Percentiles rank a stretch among this genome's conserved stretches.
Evolutionary conservation across 768 basidiomycete genomes (phyloP).

Genomic region (Phaffia tasmanica): DNA sequence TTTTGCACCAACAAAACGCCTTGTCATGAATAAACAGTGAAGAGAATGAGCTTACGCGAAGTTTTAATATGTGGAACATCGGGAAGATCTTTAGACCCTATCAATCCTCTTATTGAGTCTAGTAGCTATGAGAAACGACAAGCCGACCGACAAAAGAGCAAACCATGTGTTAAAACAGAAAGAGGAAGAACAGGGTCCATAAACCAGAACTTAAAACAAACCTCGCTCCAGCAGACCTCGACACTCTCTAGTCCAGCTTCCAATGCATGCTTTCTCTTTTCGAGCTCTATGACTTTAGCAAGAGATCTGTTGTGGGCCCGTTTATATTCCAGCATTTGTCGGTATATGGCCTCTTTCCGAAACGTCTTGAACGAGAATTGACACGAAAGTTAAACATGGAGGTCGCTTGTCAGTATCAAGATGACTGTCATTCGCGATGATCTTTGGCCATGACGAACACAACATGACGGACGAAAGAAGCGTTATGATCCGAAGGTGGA

Average conservation of each 20-base stretch:
- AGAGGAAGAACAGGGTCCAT: not conserved
- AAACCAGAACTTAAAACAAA: conserved; percentile 36
- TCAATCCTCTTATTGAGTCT: conserved; percentile 53
- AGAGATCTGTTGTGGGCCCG: conserved; percentile 59
- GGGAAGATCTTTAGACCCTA: conserved; percentile 45
- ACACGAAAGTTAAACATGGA: not conserved
- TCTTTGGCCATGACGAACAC: not conserved
- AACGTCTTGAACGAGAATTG: conserved; percentile 48
- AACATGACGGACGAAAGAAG: not conserved
- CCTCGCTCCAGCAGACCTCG: conserved; percentile 70
- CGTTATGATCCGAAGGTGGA: not conserved
- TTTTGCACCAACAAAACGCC: too few relatives aligned
- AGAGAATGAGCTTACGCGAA: conserved; percentile 32
- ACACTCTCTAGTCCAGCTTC: conserved; percentile 64
- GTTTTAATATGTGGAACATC: conserved; percentile 37
- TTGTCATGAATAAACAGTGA: too few relatives aligned
- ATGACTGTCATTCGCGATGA: not conserved
- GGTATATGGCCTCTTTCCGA: conserved; percentile 73
- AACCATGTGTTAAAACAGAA: not conserved
- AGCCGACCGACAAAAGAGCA: conserved; percentile 5
- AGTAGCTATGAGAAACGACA: conserved; percentile 46
- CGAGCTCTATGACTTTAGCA: conserved; percentile 52
- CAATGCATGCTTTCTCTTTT: conserved; percentile 53
- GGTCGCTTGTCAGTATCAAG: not conserved
- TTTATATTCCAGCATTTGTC: conserved; percentile 71